Conservation (phyloP, 768 basidiomycete genomes). For the Gymnopilus dilepis region DNA sequence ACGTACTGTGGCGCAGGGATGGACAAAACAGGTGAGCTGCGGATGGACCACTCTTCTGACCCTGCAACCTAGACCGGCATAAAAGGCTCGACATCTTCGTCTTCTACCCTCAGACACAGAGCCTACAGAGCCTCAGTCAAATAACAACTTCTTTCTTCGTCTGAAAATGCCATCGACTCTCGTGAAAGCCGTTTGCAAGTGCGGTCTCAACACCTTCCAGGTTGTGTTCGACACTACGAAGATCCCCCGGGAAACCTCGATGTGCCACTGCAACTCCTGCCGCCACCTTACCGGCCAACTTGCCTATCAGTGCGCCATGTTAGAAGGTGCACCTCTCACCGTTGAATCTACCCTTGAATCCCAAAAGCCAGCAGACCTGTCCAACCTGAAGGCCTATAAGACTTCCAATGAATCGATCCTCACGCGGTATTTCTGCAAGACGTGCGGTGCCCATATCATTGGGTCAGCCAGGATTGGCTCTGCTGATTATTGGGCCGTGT, state of each 20-base stretch:
- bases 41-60: too few relatives aligned
- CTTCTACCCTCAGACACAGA: not conserved
- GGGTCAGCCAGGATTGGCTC: slow-evolving; percentile 15
- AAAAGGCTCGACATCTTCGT: not conserved
- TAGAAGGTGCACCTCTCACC: slow-evolving; percentile 19
- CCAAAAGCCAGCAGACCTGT: slow-evolving; percentile 21
- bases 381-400: slow-evolving; percentile 23
- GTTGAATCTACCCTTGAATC: slow-evolving; percentile 7
- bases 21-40: too few relatives aligned
- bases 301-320: slow-evolving; percentile 17
- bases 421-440: slow-evolving; percentile 29
- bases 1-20: not conserved
- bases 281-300: slow-evolving; percentile 34
- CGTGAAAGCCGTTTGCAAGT: slow-evolving; percentile 35
- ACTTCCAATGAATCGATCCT: not conserved
- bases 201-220: slow-evolving; percentile 30
- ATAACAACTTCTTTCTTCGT: not conserved
- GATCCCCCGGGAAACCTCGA: slow-evolving; percentile 18
- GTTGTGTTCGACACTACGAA: slow-evolving; percentile 26
- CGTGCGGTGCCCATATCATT: slow-evolving; percentile 25
- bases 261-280: slow-evolving; percentile 32
- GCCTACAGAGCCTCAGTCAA: not conserved
- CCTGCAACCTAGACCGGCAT: not conserved
- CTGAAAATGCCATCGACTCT: slow-evolving; percentile 24
- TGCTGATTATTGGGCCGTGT: slow-evolving; percentile 17